Conservation (phyloP, 73 alveolate genomes). For the Effrenium voratum region DNA sequence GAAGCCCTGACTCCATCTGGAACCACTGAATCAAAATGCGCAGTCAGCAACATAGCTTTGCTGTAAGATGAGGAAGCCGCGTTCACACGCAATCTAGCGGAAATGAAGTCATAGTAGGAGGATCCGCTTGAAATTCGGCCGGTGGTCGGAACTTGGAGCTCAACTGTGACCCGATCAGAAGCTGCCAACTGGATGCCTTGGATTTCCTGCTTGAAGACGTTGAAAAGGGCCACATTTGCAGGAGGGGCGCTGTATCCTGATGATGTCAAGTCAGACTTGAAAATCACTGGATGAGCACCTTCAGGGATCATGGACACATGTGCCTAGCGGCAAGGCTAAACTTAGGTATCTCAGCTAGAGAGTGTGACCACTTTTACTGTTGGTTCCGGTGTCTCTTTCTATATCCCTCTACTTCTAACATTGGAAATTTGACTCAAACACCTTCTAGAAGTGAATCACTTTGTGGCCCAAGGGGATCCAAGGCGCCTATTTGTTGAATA, state of each 20-base stretch:
- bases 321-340: background rate
- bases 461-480: no score
- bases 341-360: background rate
- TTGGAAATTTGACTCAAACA: background rate
- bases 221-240: slow-evolving; percentile 9
- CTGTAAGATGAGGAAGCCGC: background rate
- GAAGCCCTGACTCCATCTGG: slow-evolving; percentile 33
- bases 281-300: slow-evolving; percentile 55
- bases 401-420: background rate
- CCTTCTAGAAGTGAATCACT: background rate
- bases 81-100: slow-evolving; percentile 39
- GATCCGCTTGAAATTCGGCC: background rate
- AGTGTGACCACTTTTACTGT: background rate
- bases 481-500: background rate
- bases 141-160: slow-evolving; percentile 41
- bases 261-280: background rate
- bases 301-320: background rate
- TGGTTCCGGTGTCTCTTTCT: background rate
- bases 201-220: slow-evolving; percentile 28
- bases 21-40: slow-evolving; percentile 38
- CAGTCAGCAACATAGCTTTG: slow-evolving; percentile 52
- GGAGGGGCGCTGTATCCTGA: background rate
- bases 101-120: background rate
- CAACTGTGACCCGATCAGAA: slow-evolving; percentile 17
- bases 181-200: background rate